These are phyloP conservation scores for Elsinoe perseae DNA, from an alignment of 2,329 filamentous ascomycete species.

Conservation along the genomic window DNA sequence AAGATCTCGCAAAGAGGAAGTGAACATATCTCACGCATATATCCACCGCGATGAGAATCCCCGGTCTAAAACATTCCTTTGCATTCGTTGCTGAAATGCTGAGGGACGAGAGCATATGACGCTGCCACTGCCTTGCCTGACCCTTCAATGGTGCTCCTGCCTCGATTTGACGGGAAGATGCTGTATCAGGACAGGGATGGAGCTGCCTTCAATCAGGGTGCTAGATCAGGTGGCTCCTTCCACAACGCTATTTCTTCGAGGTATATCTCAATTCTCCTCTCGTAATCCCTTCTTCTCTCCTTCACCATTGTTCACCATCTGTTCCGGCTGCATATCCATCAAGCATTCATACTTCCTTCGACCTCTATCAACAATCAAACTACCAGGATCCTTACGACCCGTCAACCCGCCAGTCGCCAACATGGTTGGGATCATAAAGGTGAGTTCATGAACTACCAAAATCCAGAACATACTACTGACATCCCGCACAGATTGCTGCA, in stretches of 20 bases:
- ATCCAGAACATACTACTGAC: not conserved
- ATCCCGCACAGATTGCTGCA: not conserved
- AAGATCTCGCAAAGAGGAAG: no score
- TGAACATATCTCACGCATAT: no score
- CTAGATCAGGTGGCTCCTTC: not conserved
- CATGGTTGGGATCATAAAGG: not conserved
- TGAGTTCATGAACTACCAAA: not conserved
- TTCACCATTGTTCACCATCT: not conserved
- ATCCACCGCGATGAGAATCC: no score
- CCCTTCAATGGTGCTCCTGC: no score
- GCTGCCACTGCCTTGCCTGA: no score
- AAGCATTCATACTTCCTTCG: not conserved
- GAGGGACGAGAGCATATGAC: no score
- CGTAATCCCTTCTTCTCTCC: not conserved
- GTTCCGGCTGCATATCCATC: not conserved
- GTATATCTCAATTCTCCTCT: not conserved
- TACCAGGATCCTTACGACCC: not conserved
- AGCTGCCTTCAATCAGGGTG: not conserved
- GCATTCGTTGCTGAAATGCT: no score
- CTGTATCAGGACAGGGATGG: no score
- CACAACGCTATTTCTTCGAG: not conserved
- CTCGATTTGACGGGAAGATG: no score
- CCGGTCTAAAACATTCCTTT: no score
- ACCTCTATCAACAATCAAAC: not conserved
- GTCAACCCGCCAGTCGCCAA: not conserved